Evolutionary conservation across 805 yeast species (phyloP), one percentile per base, ranked within the genome.

Genomic region (Saccharomyces mikatae): DNA sequence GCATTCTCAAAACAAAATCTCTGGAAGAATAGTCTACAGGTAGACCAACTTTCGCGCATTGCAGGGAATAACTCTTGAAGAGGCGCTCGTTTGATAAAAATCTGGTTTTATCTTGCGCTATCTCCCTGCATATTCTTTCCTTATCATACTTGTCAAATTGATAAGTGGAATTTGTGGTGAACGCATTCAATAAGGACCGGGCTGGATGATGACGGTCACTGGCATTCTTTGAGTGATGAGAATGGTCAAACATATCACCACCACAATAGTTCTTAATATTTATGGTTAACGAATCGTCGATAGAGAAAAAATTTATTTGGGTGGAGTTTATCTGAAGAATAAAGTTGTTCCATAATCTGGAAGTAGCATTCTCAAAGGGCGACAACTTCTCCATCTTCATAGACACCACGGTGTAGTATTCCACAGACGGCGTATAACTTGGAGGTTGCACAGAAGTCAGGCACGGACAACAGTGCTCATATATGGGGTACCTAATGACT

Each of bases 261-360:
- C 63, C 61, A 24, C 62, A 52, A 46, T 62, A 67, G 56, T 68
- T 65, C 48, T 63, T 65, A 30, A 71, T 69, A 28, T 58, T 58
- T 17, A 64, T 57, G 6, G 71, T 63, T 47, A 70, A 55, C 1
- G 68, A 61, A 4, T 69, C 59, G 41, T 75, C 80, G 13, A 75
- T 73, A 17, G 69, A 62, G 67, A 86, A 87, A 53, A 91, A 73
- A 68, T 87, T 87, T 36, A 91, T 72, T 71, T 89, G 96, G 1
- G 97, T 91, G 21, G 92, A 87, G 74, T 91, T 89, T 51, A 91
- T 73, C 63, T 87, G 95, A 68, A 89, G 75, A 24, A 86, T 74
- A 47, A 78, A 78, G 47, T 78, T 74, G 60, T 76, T 78, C 98
- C 98, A 91, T 10, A 80, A 77, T 57, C 96, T 75, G 8, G 75